Percentiles rank a stretch among this genome's conserved stretches.
phyloP scores from a whole-genome alignment of 192 early-diverging fungal species.

The Funneliformis geosporum region DNA sequence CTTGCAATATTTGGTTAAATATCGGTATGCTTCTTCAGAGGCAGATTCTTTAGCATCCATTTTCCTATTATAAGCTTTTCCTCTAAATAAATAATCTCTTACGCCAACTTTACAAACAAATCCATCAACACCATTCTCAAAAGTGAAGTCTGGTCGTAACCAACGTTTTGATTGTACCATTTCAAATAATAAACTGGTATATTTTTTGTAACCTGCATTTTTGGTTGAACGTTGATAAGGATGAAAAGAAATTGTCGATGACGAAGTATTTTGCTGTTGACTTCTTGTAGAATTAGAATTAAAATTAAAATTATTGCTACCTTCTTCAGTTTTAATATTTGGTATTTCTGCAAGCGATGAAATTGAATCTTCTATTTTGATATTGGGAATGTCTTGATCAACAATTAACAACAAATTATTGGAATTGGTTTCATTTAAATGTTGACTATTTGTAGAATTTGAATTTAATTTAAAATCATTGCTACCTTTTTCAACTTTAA shows the following conservation, averaged over 20 bases:
- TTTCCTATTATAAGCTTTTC: neutral
- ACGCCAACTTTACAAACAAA: neutral
- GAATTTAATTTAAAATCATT: neutral
- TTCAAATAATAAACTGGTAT: constrained; percentile 17
- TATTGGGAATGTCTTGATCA: no score
- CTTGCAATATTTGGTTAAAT: neutral
- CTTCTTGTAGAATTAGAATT: neutral
- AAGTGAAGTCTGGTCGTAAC: neutral
- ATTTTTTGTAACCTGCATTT: neutral
- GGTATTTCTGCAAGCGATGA: neutral
- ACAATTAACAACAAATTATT: no score
- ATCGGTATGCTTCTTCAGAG: neutral
- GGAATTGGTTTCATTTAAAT: no score
- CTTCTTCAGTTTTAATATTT: neutral
- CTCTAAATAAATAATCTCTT: neutral
- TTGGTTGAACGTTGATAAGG: neutral
- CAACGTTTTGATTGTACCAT: constrained; percentile 1
- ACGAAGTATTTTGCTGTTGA: neutral
- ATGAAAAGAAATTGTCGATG: neutral
- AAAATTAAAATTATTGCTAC: neutral
- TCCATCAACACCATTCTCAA: neutral
- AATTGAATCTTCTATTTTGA: neutral
- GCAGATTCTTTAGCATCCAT: neutral
- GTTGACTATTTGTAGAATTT: neutral
- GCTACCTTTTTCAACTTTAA: neutral